Evolutionary conservation across 371 early-diverging fungal genomes (phyloP).

Genomic region (Mortierella sp.): DNA sequence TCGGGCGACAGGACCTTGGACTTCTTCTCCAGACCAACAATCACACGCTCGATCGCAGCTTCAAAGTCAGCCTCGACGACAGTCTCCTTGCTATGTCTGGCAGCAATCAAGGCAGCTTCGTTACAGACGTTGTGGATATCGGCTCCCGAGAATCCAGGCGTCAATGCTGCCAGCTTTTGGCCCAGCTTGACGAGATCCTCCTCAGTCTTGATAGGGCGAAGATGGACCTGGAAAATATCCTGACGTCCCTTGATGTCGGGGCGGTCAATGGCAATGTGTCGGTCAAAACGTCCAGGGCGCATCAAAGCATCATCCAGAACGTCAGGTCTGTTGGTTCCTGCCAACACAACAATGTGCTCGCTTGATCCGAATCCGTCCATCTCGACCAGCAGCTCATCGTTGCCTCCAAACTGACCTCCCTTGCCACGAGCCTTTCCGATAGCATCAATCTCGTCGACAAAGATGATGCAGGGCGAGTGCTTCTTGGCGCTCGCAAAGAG

Average conservation of each 20-base stretch:
- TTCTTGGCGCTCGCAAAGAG: constrained; percentile 98
- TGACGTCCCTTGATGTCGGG: constrained; percentile 97
- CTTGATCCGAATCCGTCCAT: constrained; percentile 98
- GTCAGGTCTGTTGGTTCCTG: constrained; percentile 96
- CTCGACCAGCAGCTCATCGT: constrained; percentile 99
- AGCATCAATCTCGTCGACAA: constrained; percentile 99
- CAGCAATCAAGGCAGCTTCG: constrained; percentile 99
- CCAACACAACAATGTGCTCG: constrained; percentile 95
- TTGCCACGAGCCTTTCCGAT: constrained; percentile 98
- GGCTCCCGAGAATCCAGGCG: constrained; percentile 98
- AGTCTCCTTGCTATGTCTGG: constrained; percentile 81
- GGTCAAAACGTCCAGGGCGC: constrained; percentile 99
- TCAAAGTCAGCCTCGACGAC: constrained; percentile 96
- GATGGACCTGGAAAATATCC: constrained; percentile 96
- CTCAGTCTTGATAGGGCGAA: constrained; percentile 92
- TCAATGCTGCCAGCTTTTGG: constrained; percentile 91
- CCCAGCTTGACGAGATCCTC: constrained; percentile 86
- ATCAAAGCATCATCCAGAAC: constrained; percentile 94
- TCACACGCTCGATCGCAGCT: constrained; percentile 97
- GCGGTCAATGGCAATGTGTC: constrained; percentile 96
- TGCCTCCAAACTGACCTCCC: constrained; percentile 92
- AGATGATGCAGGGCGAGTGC: constrained; percentile 98
- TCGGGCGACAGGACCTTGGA: constrained; percentile 95
- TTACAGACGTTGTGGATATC: constrained; percentile 99
- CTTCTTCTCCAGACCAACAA: constrained; percentile 98